A percentile compares a stretch with the other conserved stretches of the same genome.
Evolutionary conservation across 2,329 filamentous ascomycete genomes (phyloP).

Genomic region (Aspergillus sp.): DNA sequence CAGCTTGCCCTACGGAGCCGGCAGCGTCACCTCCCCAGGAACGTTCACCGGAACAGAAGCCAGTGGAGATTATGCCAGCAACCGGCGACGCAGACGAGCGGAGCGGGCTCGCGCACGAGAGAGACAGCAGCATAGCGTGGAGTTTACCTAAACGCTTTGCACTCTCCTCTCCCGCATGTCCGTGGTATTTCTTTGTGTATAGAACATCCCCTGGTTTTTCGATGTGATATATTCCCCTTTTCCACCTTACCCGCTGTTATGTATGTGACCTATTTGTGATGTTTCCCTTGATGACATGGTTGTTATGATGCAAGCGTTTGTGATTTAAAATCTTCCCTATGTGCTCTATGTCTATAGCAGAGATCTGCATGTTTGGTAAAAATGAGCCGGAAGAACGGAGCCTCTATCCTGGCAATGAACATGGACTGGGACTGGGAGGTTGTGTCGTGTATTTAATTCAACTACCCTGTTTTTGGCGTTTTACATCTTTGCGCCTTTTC

Average conservation of each 20-base stretch:
- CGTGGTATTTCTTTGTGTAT: neutral
- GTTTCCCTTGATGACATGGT: neutral
- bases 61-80: conserved; percentile 52
- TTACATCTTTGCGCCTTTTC: neutral
- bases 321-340: neutral
- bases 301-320: neutral
- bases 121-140: conserved; percentile 45
- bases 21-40: conserved; percentile 41
- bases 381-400: neutral
- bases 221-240: neutral
- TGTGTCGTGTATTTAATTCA: neutral
- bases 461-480: neutral
- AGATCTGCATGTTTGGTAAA: neutral
- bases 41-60: conserved; percentile 49
- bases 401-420: neutral
- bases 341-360: neutral
- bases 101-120: conserved; percentile 48
- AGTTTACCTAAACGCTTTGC: conserved; percentile 40
- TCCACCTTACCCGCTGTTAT: neutral
- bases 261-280: neutral
- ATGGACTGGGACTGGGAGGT: neutral
- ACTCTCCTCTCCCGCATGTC: too few relatives aligned
- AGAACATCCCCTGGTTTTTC: neutral
- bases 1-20: conserved; percentile 38
- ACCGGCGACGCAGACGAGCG: conserved; percentile 51